Conservation (phyloP, 2,329 filamentous ascomycete genomes). For the Aspergillus ibericus region DNA sequence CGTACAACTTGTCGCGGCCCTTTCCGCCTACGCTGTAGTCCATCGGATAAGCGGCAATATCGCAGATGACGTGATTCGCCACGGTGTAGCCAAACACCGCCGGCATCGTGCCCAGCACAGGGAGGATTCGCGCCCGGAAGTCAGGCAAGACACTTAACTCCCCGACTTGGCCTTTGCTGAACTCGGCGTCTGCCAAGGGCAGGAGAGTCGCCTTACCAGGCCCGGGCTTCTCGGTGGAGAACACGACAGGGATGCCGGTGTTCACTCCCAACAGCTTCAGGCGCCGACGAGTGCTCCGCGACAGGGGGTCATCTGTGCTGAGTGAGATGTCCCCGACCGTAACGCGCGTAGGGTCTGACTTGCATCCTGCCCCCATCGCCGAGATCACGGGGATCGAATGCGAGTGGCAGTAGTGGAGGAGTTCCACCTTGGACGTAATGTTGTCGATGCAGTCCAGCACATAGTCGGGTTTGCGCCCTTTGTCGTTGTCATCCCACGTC, state of each 20-base stretch:
- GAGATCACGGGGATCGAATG: constrained; percentile 80
- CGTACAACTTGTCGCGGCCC: constrained; percentile 86
- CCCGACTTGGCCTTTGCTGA: constrained; percentile 77
- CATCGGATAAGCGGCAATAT: constrained; percentile 73
- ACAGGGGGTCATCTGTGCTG: constrained; percentile 85
- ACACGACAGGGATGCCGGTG: constrained; percentile 86
- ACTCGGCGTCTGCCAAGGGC: constrained; percentile 84
- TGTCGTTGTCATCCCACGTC: constrained; percentile 49
- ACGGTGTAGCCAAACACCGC: constrained; percentile 90
- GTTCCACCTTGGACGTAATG: constrained; percentile 90
- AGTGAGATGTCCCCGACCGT: constrained; percentile 87
- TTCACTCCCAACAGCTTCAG: constrained; percentile 75
- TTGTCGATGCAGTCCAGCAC: constrained; percentile 99
- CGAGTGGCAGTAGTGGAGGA: constrained; percentile 83
- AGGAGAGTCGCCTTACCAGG: constrained; percentile 89
- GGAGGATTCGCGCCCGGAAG: constrained; percentile 91
- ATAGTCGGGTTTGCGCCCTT: constrained; percentile 67
- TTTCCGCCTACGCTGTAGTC: constrained; percentile 80
- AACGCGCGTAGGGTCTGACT: constrained; percentile 80
- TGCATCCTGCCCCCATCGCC: constrained; percentile 94
- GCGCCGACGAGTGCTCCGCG: constrained; percentile 75
- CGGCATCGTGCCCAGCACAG: constrained; percentile 94
- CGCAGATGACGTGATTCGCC: constrained; percentile 89
- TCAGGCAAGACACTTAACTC: constrained; percentile 87
- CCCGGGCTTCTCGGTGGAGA: constrained; percentile 84